Conservation (phyloP, 2,329 filamentous ascomycete species). For the Ophiocordyceps camponoti-floridani region DNA sequence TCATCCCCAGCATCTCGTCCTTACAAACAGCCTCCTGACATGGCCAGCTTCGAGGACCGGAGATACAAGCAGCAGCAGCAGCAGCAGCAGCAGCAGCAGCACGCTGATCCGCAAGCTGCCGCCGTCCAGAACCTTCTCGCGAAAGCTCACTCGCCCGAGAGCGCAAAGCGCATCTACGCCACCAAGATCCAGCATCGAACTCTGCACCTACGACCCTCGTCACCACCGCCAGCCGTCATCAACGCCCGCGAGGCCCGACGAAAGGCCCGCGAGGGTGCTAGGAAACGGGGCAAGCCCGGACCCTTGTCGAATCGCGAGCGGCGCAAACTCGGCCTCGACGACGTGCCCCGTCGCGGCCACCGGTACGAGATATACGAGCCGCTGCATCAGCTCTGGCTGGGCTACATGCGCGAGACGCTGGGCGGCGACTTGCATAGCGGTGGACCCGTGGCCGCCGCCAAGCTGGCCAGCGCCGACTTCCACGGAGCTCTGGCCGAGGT, state of each 20-base stretch:
- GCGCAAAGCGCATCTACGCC: conserved; percentile 51
- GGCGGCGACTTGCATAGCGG: conserved; percentile 40
- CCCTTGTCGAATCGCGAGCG: conserved; percentile 71
- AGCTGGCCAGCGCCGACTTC: conserved; percentile 73
- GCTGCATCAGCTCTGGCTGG: conserved; percentile 62
- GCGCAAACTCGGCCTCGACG: conserved; percentile 53
- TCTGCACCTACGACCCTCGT: conserved; percentile 60
- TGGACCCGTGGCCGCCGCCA: conserved; percentile 44
- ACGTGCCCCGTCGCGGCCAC: conserved; percentile 46
- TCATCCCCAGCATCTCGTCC: no score
- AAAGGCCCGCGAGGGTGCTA: conserved; percentile 26
- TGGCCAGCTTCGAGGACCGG: background rate
- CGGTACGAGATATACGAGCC: conserved; percentile 59
- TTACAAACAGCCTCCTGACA: no score
- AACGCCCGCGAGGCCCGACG: conserved; percentile 40
- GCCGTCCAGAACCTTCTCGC: conserved; percentile 38
- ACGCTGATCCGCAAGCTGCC: no score
- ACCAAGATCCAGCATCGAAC: conserved; percentile 74
- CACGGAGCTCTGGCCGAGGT: conserved; percentile 77
- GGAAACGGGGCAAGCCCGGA: conserved; percentile 28
- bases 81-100: background rate
- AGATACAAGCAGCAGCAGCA: background rate
- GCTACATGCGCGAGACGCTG: conserved; percentile 70
- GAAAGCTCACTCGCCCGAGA: conserved; percentile 62
- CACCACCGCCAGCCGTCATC: conserved; percentile 36